Evolutionary conservation across 768 basidiomycete genomes (phyloP).

Genomic region (Podaxis sp.): DNA sequence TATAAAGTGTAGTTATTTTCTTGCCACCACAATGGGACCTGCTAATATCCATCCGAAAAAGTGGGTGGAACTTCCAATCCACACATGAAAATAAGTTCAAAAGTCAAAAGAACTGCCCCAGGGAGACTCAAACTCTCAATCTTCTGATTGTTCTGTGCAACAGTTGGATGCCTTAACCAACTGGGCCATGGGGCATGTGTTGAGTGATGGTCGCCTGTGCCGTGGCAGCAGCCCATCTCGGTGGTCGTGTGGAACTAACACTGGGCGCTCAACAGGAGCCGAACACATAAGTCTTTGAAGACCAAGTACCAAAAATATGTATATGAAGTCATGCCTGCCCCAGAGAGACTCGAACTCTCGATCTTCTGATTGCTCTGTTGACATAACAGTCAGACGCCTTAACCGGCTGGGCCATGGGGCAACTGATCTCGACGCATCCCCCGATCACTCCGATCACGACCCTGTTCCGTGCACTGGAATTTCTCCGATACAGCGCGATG

Average conservation of each 20-base stretch:
- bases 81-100: not conserved
- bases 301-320: too few relatives aligned
- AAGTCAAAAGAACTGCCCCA: not conserved
- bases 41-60: too few relatives aligned
- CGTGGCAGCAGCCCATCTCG: too few relatives aligned
- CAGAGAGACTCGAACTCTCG: slow-evolving; percentile 13
- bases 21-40: too few relatives aligned
- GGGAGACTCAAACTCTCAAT: not conserved
- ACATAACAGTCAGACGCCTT: slow-evolving; percentile 14
- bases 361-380: slow-evolving; percentile 2
- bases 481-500: not conserved
- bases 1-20: too few relatives aligned
- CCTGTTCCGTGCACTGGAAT: not conserved
- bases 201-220: too few relatives aligned
- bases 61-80: not conserved
- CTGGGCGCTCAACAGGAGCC: too few relatives aligned
- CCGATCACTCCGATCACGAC: not conserved
- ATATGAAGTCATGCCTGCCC: not conserved
- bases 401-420: slow-evolving; percentile 15
- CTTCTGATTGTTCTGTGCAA: not conserved
- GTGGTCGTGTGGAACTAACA: too few relatives aligned
- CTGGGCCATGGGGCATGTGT: slow-evolving; percentile 13
- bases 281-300: too few relatives aligned
- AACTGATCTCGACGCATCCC: not conserved
- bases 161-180: slow-evolving; percentile 15